Evolutionary conservation across 257 asterid genomes (phyloP), one percentile per base, ranked within the genome.

Genomic region (Henckelia pumila): DNA sequence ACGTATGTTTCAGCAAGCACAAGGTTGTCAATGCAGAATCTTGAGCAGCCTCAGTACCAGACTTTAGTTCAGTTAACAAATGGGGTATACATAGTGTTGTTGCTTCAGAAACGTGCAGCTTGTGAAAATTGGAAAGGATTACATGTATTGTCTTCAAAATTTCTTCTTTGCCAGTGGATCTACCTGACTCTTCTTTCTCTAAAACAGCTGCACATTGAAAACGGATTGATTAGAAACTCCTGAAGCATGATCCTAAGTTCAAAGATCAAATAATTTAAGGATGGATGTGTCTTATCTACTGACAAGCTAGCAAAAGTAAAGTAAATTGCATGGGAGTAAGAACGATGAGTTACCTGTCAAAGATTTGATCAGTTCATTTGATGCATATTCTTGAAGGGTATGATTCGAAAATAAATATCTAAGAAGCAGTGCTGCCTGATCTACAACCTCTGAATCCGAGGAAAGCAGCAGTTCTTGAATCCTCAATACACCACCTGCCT

Each of bases 321-420:
- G 24, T 32, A 60, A 60, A 40, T 40, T 4, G 3, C 0, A 16
- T 17, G 7, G 22, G 22, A 21, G 17, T 67, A 28, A 59, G 25
- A 60, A 75, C 52, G 61, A 22, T 23, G 63, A 72, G 61, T 69
- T 81, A 91, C 97, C 97, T 68, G 96, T 86, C 84, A 91, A 76
- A 23, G 96, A 86, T 66, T 82, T 79, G 83, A 91, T 74, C 30
- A 91, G 84, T 75, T 91, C 97, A 57, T 82, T 86, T 25, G 97
- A 88, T 37, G 77, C 92, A 56, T 86, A 91, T 70, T 91, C 96
- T 79, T 88, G 96, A 71, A 91, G 97, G 64, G 92, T 91, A 76
- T 86, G 97, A 73, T 86, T 91, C 59, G 97, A 91, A 75, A 91
- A 88, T 71, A 91, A 76, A 76, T 83, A 77, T 67, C 84, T 86